phyloP scores from a whole-genome alignment of 495 filamentous ascomycete species.

The Pseudomonodictys pantanalensis region DNA sequence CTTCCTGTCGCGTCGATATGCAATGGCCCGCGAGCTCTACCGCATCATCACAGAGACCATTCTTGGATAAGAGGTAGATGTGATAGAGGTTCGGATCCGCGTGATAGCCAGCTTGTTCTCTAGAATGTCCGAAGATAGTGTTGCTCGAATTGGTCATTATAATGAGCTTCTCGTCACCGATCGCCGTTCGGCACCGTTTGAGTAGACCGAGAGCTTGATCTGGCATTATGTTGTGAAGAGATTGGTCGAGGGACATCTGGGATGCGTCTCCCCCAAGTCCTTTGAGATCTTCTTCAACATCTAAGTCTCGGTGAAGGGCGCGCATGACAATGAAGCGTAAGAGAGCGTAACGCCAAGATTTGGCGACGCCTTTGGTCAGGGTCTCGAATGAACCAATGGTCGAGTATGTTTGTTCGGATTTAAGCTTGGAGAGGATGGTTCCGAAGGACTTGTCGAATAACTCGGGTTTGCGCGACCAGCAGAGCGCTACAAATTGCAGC shows the following conservation, averaged over 20 bases:
- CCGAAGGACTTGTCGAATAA: slow-evolving; percentile 8
- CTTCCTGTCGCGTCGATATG: slow-evolving; percentile 10
- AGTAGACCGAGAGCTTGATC: slow-evolving; percentile 15
- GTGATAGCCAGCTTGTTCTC: background rate
- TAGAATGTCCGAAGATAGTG: background rate
- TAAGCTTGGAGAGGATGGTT: background rate
- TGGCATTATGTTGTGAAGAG: background rate
- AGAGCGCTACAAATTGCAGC: slow-evolving; percentile 1
- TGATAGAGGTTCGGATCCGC: slow-evolving; percentile 8
- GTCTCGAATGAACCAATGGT: background rate
- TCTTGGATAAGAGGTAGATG: background rate
- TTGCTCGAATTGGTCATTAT: background rate
- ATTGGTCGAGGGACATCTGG: background rate
- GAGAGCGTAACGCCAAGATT: slow-evolving; percentile 3
- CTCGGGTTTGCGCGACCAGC: slow-evolving; percentile 13
- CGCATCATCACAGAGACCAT: background rate
- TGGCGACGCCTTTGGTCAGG: background rate
- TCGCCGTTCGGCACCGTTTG: slow-evolving; percentile 1
- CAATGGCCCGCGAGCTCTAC: background rate
- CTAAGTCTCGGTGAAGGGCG: background rate
- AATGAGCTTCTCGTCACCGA: background rate
- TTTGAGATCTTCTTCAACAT: slow-evolving; percentile 34
- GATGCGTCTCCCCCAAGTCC: background rate
- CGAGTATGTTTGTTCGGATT: background rate
- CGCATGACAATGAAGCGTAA: slow-evolving; percentile 9